Percentiles rank a stretch among this genome's conserved stretches.
phyloP scores from a whole-genome alignment of 768 basidiomycete species.

The Phanerochaete carnosa region DNA sequence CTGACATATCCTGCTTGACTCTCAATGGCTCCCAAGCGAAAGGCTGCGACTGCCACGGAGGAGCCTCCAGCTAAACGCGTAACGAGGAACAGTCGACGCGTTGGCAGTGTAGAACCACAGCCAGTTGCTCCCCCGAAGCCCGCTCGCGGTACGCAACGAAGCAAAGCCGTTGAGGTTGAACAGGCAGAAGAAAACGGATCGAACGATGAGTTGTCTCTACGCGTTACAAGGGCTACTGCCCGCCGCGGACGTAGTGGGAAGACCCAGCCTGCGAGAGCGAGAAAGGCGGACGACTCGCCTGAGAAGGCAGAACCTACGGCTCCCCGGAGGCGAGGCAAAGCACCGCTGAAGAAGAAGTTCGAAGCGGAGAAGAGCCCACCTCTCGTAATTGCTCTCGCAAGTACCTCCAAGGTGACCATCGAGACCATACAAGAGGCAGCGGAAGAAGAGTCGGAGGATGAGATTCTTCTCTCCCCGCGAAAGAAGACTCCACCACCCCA shows the following conservation, averaged over 20 bases:
- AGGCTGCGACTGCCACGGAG: conserved; percentile 14
- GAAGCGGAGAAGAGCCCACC: background rate
- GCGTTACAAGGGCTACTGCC: background rate
- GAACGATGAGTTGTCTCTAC: background rate
- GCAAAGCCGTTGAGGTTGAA: background rate
- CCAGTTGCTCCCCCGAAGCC: conserved; percentile 1
- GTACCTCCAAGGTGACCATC: conserved; percentile 9
- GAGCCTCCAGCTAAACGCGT: conserved; percentile 19
- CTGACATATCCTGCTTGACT: background rate
- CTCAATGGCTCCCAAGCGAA: conserved; percentile 32
- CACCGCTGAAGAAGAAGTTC: background rate
- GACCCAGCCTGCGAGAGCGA: background rate
- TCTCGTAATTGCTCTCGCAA: background rate
- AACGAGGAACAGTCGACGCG: conserved; percentile 13
- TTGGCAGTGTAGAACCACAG: background rate
- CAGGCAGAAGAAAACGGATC: background rate
- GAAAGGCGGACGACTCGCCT: background rate
- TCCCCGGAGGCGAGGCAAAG: background rate
- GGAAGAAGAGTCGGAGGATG: conserved; percentile 14
- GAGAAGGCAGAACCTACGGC: background rate
- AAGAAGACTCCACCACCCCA: background rate
- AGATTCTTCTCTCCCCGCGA: conserved; percentile 6
- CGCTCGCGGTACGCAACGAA: background rate
- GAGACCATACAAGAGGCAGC: background rate
- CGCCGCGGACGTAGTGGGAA: background rate